A percentile compares a stretch with the other conserved stretches of the same genome.
Conservation (phyloP, 2,329 filamentous ascomycete genomes). For the Penicillium capsulatum region DNA sequence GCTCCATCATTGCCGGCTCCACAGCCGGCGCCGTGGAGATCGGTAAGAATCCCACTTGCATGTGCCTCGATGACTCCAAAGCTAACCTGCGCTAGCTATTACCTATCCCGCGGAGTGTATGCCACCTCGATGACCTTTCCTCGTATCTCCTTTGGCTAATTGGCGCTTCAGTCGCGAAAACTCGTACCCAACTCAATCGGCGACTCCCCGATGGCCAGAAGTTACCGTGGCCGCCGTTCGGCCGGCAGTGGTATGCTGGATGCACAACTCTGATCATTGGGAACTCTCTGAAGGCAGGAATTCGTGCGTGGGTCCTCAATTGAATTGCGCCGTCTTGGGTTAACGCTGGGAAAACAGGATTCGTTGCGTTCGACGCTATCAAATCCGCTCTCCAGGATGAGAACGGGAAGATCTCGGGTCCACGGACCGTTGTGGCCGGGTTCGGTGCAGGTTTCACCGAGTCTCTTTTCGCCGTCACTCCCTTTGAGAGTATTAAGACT, state of each 20-base stretch:
- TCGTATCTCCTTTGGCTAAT: conserved; percentile 8
- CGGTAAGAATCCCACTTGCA: conserved; percentile 48
- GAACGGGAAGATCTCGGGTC: conserved; percentile 83
- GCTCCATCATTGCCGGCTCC: conserved; percentile 86
- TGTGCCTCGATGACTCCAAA: not conserved
- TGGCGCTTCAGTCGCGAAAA: conserved; percentile 71
- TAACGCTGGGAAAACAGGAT: conserved; percentile 53
- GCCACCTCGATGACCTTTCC: conserved; percentile 22
- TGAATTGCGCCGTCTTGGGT: not conserved
- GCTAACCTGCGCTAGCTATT: conserved; percentile 56
- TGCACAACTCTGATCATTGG: conserved; percentile 96
- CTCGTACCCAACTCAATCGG: conserved; percentile 86
- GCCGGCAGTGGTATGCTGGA: conserved; percentile 91
- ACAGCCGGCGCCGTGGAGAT: conserved; percentile 96
- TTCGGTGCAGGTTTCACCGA: conserved; percentile 95
- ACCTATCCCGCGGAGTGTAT: conserved; percentile 92
- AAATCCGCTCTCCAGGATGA: conserved; percentile 76
- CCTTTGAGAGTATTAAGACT: conserved; percentile 97
- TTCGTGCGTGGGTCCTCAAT: conserved; percentile 59
- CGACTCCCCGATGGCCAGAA: conserved; percentile 76
- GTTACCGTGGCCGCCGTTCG: conserved; percentile 91
- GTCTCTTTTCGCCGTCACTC: conserved; percentile 87
- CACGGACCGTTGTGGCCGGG: conserved; percentile 84
- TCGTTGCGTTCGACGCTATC: conserved; percentile 95
- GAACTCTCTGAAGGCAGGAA: conserved; percentile 93